Evolutionary conservation across 148 eudicot genomes (phyloP), one percentile per base, ranked within the genome.

Genomic region (Silene latifolia): DNA sequence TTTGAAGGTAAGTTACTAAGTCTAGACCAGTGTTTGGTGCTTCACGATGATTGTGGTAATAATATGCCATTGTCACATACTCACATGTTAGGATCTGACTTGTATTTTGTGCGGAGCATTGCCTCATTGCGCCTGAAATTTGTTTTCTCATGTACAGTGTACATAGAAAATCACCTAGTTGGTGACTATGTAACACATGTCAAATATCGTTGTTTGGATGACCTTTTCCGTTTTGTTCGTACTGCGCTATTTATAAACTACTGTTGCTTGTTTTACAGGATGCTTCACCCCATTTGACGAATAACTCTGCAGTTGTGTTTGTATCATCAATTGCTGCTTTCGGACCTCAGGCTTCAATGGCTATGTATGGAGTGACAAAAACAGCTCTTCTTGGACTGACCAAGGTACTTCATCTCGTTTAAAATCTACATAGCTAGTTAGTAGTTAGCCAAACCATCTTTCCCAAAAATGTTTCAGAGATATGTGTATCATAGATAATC

Each of bases 331-430:
- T 90, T 44, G 74, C 90, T 67, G 99, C 69, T 71, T 95, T 72
- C 76, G 71, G 83, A 8, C 97, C 96, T 19, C 71, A 70, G 10
- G 18, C 89, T 70, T 27, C 87, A 63, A 74, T 88, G 86, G 90
- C 87, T 57, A 86, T 95, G 96, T 95, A 95, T 67, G 96, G 90
- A 17, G 99, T 95, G 78, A 92, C 94, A 18, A 95, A 95, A 82
- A 92, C 97, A 11, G 92, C 99, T 76, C 94, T 95, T 72, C 86
- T 92, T 56, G 99, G 96, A 63, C 92, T 95, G 70, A 89, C 99
- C 21, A 95, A 95, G 97, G 99, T 95, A 82, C 67, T 76, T 74
- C 0, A 39, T 77, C 64, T 14, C 48, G 54, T 67, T 69, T 63
- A 10, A 5, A 18, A 42, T 63, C 32, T 42, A 58, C 8, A 12